Evolutionary conservation across 192 early-diverging fungal genomes (phyloP).

Genomic region (Coemansia sp.): DNA sequence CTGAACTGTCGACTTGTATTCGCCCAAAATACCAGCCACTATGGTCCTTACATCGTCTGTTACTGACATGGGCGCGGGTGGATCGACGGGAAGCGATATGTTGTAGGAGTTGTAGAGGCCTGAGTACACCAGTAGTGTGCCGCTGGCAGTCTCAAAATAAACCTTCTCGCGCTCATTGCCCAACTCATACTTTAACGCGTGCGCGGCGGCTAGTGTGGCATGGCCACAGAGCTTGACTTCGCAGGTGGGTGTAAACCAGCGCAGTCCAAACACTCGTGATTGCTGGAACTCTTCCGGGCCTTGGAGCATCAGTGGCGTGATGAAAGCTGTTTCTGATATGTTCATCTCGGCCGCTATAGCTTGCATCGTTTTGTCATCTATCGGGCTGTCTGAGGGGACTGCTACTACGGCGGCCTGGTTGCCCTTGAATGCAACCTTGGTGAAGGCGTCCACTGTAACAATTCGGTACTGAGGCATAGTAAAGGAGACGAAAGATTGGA

Average conservation of each 20-base stretch:
- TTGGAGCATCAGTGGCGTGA: constrained; percentile 15
- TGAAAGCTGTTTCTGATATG: constrained; percentile 51
- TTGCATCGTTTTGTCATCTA: constrained; percentile 14
- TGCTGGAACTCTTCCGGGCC: constrained; percentile 7
- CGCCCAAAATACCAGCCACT: constrained; percentile 3
- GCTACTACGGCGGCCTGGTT: constrained; percentile 44
- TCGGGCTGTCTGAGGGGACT: constrained; percentile 14
- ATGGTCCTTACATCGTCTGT: constrained; percentile 16
- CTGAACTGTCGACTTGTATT: background rate
- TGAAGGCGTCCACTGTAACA: constrained; percentile 40
- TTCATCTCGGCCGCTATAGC: constrained; percentile 48
- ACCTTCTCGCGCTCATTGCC: constrained; percentile 6
- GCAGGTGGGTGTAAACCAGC: constrained; percentile 49
- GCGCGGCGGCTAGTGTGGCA: constrained; percentile 48
- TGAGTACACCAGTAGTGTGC: constrained; percentile 5
- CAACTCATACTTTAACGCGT: constrained; percentile 35
- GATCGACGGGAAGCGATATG: constrained; percentile 17
- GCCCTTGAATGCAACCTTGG: constrained; percentile 30
- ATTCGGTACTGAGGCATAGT: constrained; percentile 27
- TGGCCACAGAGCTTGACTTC: constrained; percentile 54
- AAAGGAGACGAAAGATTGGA: background rate
- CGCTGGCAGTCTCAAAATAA: constrained; percentile 42
- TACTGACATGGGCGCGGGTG: constrained; percentile 4
- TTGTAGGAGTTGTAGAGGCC: background rate
- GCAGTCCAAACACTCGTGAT: constrained; percentile 17